A percentile compares a stretch with the other conserved stretches of the same genome.
These are phyloP conservation scores for Botrytis tulipae DNA, from an alignment of 2,329 filamentous ascomycete genomes.

Conservation along the genomic window DNA sequence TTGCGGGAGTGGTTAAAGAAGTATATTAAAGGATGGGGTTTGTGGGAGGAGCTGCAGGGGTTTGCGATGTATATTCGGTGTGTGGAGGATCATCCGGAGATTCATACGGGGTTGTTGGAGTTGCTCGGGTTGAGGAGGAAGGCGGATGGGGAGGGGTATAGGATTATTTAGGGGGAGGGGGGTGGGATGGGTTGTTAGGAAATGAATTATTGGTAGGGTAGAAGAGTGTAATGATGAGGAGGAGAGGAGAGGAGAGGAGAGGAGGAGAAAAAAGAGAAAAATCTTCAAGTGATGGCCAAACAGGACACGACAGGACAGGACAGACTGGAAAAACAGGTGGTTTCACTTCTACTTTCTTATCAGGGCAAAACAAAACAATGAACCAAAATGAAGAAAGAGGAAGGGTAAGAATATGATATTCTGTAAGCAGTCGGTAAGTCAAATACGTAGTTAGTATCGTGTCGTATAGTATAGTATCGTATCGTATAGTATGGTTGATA, in stretches of 20 bases:
- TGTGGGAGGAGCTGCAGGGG: conserved; percentile 5
- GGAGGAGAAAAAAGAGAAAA: neutral
- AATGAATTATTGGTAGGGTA: neutral
- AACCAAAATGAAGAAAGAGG: neutral
- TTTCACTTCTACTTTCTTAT: neutral
- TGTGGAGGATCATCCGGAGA: conserved; percentile 23
- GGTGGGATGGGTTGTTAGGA: too few species aligned
- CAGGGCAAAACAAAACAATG: neutral
- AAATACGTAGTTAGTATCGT: neutral
- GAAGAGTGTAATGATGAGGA: neutral
- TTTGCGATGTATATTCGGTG: neutral
- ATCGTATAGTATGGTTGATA: neutral
- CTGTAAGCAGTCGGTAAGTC: neutral
- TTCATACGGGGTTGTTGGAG: conserved; percentile 21
- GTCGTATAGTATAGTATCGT: neutral
- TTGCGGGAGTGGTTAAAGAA: conserved; percentile 31
- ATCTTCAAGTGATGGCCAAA: neutral
- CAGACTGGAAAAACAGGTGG: neutral
- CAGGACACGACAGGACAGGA: too few species aligned
- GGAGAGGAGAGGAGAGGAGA: too few species aligned
- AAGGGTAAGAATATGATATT: neutral
- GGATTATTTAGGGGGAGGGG: conserved; percentile 21
- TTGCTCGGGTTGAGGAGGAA: conserved; percentile 23
- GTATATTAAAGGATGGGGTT: conserved; percentile 17
- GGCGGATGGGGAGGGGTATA: conserved; percentile 21